Conservation (phyloP, 2,329 filamentous ascomycete species). For the Raffaelea ambrosiae region DNA sequence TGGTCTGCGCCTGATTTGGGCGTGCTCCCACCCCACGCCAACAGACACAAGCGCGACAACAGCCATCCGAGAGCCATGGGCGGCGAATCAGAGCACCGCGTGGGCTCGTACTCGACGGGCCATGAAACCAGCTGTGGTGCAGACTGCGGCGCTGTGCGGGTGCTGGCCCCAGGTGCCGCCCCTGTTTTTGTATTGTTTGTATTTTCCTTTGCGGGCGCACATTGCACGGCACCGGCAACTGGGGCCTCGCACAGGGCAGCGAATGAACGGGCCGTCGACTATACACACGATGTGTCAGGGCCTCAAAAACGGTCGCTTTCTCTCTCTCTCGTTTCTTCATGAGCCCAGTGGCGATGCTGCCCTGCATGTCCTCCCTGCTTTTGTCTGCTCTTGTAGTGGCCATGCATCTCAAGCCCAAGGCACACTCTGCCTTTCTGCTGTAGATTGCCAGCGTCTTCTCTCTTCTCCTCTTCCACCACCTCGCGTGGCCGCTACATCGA, state of each 20-base stretch:
- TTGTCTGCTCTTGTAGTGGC: too few relatives aligned
- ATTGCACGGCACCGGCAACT: not conserved
- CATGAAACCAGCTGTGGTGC: not conserved
- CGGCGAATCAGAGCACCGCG: not conserved
- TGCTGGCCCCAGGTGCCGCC: not conserved
- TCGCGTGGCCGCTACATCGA: too few relatives aligned
- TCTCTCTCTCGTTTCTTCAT: not conserved
- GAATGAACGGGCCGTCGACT: constrained; percentile 1
- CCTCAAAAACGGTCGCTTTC: too few relatives aligned
- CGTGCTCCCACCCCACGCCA: not conserved
- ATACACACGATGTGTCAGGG: too few relatives aligned
- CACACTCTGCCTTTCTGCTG: too few relatives aligned
- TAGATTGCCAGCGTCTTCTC: too few relatives aligned
- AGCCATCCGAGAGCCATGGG: too few relatives aligned
- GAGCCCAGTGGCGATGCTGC: not conserved
- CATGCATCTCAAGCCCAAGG: too few relatives aligned
- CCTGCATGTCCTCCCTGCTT: not conserved
- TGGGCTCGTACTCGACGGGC: not conserved
- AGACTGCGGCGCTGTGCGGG: not conserved
- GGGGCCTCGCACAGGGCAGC: constrained; percentile 3
- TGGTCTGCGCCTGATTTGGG: constrained; percentile 8
- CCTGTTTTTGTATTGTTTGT: not conserved
- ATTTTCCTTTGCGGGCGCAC: not conserved
- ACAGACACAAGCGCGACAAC: constrained; percentile 3
- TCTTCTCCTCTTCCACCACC: too few relatives aligned